Base-by-base conservation (phyloP, 78 protist genomes). In the Dictyostelium capitatum region DNA sequence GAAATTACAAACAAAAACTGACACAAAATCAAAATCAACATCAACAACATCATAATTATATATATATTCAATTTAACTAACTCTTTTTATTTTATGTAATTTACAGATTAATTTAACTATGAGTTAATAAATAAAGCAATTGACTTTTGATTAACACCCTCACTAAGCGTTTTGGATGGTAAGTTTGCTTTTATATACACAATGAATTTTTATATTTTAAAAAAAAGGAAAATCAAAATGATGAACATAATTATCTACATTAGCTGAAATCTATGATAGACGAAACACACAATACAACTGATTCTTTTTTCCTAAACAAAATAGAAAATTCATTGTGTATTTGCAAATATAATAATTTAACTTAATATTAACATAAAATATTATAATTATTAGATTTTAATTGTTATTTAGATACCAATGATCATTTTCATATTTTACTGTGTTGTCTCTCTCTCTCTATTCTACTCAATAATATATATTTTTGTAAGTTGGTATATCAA, bases 211-310 rank as follows among this genome's bases (percentile, higher is more conserved):
- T 17, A 59, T 23, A 59, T 17, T 59, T 59, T 19, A 8, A 59
- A 19, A n/a, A 23, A 17, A 9, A 59, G 23, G 12, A 59, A 8
- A 59, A 23, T 1, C 5, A 19, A 0, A 72, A 72, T 72, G 79
- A 72, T 72, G 79, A 72, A 6, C 25, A 6, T 41, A 72, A 70
- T 72, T 72, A 72, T 72, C 79, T 72, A 72, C 79, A 72, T 72
- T 72, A 72, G 30, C 79, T 72, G 79, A 72, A 72, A 43, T 9
- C 23, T 72, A 72, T 72, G 79, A 72, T 72, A 72, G 79, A 72
- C n/a, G 0, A 62, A 5, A 23, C 9, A 12, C 28, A 65, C 73
- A 65, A 23, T n/a, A 25, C 30, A 65, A 11, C 47, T 28, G 47
- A 28, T 6, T 30, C n/a, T 14, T 14, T 51, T 14, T 14, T 1